These are phyloP conservation scores for Myrmaecium sp. DNA, from an alignment of 2,329 filamentous ascomycete species.

Conservation along the genomic window DNA sequence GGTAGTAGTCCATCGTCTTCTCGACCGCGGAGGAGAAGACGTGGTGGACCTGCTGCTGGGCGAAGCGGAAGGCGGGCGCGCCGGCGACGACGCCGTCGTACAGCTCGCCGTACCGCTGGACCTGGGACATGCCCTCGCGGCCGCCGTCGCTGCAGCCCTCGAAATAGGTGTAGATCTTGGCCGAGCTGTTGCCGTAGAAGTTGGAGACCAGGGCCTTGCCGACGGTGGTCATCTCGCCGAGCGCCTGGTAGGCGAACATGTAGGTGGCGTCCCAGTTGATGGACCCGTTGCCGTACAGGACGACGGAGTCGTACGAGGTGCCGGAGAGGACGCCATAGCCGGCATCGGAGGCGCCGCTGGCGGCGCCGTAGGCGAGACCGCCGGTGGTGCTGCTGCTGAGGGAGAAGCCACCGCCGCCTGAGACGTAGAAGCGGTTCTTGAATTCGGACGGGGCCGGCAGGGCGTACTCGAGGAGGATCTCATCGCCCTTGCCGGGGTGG, in stretches of 20 bases:
- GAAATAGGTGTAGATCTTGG: conserved; percentile 31
- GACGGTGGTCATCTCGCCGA: conserved; percentile 34
- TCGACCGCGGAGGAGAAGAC: conserved; percentile 24
- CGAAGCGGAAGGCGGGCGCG: conserved; percentile 30
- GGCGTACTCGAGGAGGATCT: conserved; percentile 20
- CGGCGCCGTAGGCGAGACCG: conserved; percentile 31
- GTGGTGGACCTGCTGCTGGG: conserved; percentile 30
- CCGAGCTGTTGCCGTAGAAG: conserved; percentile 17
- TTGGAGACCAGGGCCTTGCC: conserved; percentile 27
- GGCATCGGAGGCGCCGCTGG: conserved; percentile 31
- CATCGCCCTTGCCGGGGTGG: conserved; percentile 21
- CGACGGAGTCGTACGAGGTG: conserved; percentile 20
- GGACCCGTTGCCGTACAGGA: conserved; percentile 27
- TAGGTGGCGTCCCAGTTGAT: conserved; percentile 33
- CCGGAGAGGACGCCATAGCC: conserved; percentile 33
- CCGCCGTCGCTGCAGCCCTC: conserved; percentile 39
- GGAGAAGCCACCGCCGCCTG: conserved; percentile 30
- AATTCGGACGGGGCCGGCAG: conserved; percentile 27
- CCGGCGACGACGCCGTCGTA: conserved; percentile 31
- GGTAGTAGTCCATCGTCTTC: conserved; percentile 23
- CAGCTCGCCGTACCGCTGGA: conserved; percentile 33
- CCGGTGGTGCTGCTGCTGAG: conserved; percentile 25
- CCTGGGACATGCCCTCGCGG: conserved; percentile 31
- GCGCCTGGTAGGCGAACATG: conserved; percentile 35
- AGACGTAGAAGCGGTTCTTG: conserved; percentile 29